Percentiles rank a stretch among this genome's conserved stretches.
Conservation (phyloP, 169 alveolate genomes). For the Babesia ovata region DNA sequence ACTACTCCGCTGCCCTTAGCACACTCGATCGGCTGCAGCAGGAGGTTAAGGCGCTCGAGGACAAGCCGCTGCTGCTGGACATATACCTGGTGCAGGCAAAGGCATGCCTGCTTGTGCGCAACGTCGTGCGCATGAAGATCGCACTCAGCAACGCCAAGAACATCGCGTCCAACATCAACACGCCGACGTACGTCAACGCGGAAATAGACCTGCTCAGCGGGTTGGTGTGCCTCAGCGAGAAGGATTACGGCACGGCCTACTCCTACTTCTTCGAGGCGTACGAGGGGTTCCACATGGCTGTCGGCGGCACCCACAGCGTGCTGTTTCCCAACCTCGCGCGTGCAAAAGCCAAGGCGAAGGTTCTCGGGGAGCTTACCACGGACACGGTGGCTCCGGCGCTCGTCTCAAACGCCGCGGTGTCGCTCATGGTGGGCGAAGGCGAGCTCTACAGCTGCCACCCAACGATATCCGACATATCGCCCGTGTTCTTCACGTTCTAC, state of each 20-base stretch:
- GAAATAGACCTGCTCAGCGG: constrained; percentile 93
- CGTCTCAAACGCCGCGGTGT: constrained; percentile 37
- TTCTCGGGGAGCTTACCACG: constrained; percentile 39
- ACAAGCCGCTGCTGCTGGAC: constrained; percentile 91
- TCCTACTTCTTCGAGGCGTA: constrained; percentile 94
- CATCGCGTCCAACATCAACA: constrained; percentile 90
- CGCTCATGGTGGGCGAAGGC: constrained; percentile 52
- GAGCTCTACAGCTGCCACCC: constrained; percentile 72
- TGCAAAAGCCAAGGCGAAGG: constrained; percentile 52
- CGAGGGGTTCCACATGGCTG: constrained; percentile 90
- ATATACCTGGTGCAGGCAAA: constrained; percentile 91
- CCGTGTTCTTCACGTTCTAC: constrained; percentile 67
- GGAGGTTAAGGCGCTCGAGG: constrained; percentile 93
- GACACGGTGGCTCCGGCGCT: constrained; percentile 37
- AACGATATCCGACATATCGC: constrained; percentile 67
- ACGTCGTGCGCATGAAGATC: constrained; percentile 91
- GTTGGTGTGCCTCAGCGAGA: constrained; percentile 76
- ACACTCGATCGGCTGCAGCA: constrained; percentile 82
- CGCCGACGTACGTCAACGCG: constrained; percentile 93
- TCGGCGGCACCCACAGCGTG: constrained; percentile 72
- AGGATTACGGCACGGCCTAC: constrained; percentile 92
- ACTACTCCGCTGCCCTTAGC: constrained; percentile 86
- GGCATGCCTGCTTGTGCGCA: constrained; percentile 87
- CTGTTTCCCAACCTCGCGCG: constrained; percentile 71
- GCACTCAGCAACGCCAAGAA: constrained; percentile 94